phyloP scores from a whole-genome alignment of 2,329 filamentous ascomycete species.

The Zymoseptoria brevis region DNA sequence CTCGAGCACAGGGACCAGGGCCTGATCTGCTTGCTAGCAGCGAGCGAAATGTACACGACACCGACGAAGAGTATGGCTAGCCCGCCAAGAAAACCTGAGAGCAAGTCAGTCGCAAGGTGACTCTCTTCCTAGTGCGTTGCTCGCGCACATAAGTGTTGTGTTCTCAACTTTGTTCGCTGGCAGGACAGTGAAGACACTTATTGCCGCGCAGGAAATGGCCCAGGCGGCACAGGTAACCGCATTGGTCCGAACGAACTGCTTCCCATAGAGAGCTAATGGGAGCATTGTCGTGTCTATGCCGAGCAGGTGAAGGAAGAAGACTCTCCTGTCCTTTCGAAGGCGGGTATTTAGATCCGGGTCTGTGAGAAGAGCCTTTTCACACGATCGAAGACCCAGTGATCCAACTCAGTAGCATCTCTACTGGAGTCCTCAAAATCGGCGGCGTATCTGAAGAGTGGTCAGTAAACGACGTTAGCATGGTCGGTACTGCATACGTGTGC shows the following conservation, averaged over 20 bases:
- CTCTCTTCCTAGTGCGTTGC: conserved; percentile 1
- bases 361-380: conserved; percentile 75
- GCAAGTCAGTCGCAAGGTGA: too few species aligned
- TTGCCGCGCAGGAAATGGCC: conserved; percentile 66
- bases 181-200: conserved; percentile 86
- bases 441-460: too few species aligned
- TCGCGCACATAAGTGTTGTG: conserved; percentile 60
- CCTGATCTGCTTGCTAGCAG: conserved; percentile 29
- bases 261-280: too few species aligned
- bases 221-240: conserved; percentile 79
- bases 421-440: conserved; percentile 88
- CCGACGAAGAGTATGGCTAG: conserved; percentile 69
- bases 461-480: too few species aligned
- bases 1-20: too few species aligned
- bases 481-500: too few species aligned
- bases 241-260: too few species aligned
- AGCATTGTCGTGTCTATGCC: conserved; percentile 67
- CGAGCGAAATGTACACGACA: conserved; percentile 66
- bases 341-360: conserved; percentile 69
- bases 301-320: conserved; percentile 92
- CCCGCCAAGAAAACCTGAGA: conserved; percentile 62
- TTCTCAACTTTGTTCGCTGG: conserved; percentile 81
- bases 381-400: conserved; percentile 92
- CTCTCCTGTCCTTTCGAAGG: conserved; percentile 73
- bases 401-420: conserved; percentile 68